Evolutionary conservation across 371 early-diverging fungal genomes (phyloP).

Genomic region (Lichtheimia corymbifera): DNA sequence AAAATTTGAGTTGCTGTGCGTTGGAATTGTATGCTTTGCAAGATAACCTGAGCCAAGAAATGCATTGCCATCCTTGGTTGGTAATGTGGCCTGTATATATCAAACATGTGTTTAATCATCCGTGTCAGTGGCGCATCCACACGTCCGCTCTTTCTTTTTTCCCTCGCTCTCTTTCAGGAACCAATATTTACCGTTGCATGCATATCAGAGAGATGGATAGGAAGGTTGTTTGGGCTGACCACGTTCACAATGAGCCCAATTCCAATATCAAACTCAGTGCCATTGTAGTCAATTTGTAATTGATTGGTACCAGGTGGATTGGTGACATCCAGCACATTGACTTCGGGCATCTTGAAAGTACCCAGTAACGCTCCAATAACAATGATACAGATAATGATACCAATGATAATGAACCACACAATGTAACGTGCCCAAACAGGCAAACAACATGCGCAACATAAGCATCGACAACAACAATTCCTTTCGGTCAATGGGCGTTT

Average conservation of each 20-base stretch:
- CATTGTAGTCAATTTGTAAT: conserved; percentile 28
- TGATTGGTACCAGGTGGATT: conserved; percentile 14
- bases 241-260: conserved; percentile 39
- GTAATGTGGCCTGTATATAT: conserved; percentile 44
- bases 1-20: conserved; percentile 37
- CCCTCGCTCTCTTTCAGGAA: neutral
- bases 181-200: conserved; percentile 34
- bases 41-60: conserved; percentile 45
- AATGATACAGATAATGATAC: conserved; percentile 37
- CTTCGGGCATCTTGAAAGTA: conserved; percentile 38
- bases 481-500: conserved; percentile 18
- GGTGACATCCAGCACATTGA: conserved; percentile 36
- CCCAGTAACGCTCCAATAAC: conserved; percentile 36
- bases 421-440: conserved; percentile 44
- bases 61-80: conserved; percentile 24
- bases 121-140: neutral
- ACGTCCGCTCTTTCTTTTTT: neutral
- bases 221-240: conserved; percentile 41
- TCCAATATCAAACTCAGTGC: conserved; percentile 29
- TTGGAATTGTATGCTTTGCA: conserved; percentile 38
- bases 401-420: conserved; percentile 41
- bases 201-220: conserved; percentile 32
- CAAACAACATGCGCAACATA: conserved; percentile 50
- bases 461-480: conserved; percentile 34
- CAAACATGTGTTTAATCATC: neutral